A percentile compares a stretch with the other conserved stretches of the same genome.
Conservation (phyloP, 2,329 filamentous ascomycete genomes). For the Fusarium odoratissimum region DNA sequence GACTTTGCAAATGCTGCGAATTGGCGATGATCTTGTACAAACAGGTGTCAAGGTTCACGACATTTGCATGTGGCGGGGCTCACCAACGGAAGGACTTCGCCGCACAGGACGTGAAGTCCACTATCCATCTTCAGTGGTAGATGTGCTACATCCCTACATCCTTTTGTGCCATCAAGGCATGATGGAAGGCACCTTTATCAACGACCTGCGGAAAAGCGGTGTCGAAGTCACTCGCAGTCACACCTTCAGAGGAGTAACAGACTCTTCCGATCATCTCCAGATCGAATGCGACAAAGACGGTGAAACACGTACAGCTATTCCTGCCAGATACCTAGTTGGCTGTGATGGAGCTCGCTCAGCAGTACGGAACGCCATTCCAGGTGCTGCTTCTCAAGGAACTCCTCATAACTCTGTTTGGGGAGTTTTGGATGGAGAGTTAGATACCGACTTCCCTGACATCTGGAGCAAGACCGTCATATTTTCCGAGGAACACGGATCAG, state of each 20-base stretch:
- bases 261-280: conserved; percentile 53
- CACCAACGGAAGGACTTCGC: conserved; percentile 61
- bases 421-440: conserved; percentile 75
- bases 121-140: conserved; percentile 69
- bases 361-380: conserved; percentile 72
- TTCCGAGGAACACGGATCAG: conserved; percentile 73
- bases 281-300: conserved; percentile 54
- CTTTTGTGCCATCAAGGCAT: conserved; percentile 77
- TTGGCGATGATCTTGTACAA: conserved; percentile 73
- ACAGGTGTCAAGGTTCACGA: conserved; percentile 79
- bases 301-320: conserved; percentile 20
- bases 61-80: conserved; percentile 76
- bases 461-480: conserved; percentile 79
- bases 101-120: conserved; percentile 75
- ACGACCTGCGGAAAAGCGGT: conserved; percentile 73
- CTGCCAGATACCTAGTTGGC: background rate
- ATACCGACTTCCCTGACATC: conserved; percentile 79
- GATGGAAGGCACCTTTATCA: conserved; percentile 76
- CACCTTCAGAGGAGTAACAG: conserved; percentile 64
- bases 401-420: conserved; percentile 72
- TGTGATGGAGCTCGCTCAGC: conserved; percentile 77
- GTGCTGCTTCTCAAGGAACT: conserved; percentile 64
- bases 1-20: conserved; percentile 76
- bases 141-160: conserved; percentile 67
- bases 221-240: conserved; percentile 73